Evolutionary conservation across 2,329 filamentous ascomycete species (phyloP).

Genomic region (Exophiala sp.): DNA sequence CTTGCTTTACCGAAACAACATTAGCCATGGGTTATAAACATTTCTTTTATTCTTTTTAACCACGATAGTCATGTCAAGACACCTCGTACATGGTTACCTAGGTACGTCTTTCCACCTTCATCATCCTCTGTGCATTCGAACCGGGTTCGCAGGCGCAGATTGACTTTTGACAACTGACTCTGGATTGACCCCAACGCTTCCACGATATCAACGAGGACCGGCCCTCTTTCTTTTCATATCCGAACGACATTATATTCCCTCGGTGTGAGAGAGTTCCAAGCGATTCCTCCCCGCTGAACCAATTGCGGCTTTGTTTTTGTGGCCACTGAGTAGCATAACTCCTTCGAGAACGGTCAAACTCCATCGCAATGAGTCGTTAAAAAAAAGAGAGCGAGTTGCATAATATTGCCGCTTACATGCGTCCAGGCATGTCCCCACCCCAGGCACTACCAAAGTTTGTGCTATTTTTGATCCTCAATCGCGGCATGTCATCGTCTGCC

Average conservation of each 20-base stretch:
- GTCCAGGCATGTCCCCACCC: conserved; percentile 30
- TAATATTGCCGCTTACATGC: conserved; percentile 6
- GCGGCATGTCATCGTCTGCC: conserved; percentile 27
- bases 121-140: background rate
- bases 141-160: conserved; percentile 6
- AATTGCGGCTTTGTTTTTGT: background rate
- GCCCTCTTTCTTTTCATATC: background rate
- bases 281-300: background rate
- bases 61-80: no score
- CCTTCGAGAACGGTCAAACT: background rate
- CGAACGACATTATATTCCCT: no score
- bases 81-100: no score
- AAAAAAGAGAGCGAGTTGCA: background rate
- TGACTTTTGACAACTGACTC: conserved; percentile 6
- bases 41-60: no score
- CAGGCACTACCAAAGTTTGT: conserved; percentile 47
- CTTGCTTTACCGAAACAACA: no score
- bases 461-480: conserved; percentile 40
- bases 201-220: background rate
- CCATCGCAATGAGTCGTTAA: conserved; percentile 12
- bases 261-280: background rate
- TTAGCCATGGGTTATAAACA: no score
- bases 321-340: background rate
- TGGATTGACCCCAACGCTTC: conserved; percentile 12
- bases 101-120: background rate